These are phyloP conservation scores for Xerocomus potaroensis DNA, from an alignment of 768 basidiomycete genomes.

Conservation along the genomic window DNA sequence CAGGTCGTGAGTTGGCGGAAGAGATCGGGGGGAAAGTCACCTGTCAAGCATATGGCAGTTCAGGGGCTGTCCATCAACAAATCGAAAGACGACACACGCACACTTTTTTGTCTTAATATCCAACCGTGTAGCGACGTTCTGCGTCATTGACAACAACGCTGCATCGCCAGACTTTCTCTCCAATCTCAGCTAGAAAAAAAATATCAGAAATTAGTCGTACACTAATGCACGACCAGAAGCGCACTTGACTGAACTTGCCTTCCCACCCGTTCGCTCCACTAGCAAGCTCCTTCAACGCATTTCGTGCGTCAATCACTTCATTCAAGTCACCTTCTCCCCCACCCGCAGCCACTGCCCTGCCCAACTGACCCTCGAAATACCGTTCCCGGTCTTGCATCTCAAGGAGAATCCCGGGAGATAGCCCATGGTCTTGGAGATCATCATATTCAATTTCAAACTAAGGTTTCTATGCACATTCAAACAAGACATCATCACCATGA, in stretches of 20 bases:
- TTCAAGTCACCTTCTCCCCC: constrained; percentile 8
- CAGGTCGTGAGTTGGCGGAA: constrained; percentile 83
- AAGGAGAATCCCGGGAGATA: constrained; percentile 65
- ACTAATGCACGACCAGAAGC: constrained; percentile 3
- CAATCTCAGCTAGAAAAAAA: constrained; percentile 50
- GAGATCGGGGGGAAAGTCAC: constrained; percentile 73
- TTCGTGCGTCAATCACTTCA: constrained; percentile 41
- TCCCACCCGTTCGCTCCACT: constrained; percentile 55
- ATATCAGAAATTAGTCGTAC: not conserved
- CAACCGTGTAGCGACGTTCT: constrained; percentile 69
- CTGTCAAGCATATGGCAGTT: constrained; percentile 36
- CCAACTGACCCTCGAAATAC: constrained; percentile 70
- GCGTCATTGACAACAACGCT: constrained; percentile 70
- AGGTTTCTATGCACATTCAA: constrained; percentile 21
- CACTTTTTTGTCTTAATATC: constrained; percentile 65
- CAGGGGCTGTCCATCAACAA: not conserved
- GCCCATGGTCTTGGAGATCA: constrained; percentile 72
- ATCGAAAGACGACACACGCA: constrained; percentile 30
- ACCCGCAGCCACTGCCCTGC: constrained; percentile 18
- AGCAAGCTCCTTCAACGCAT: constrained; percentile 46
- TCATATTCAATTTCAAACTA: constrained; percentile 74
- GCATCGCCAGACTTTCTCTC: constrained; percentile 65
- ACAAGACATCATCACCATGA: not conserved
- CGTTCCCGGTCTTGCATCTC: constrained; percentile 85
- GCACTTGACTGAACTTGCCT: constrained; percentile 51